Evolutionary conservation across 1,284 basidiomycete genomes (phyloP).

Genomic region (Volvariella volvacea): DNA sequence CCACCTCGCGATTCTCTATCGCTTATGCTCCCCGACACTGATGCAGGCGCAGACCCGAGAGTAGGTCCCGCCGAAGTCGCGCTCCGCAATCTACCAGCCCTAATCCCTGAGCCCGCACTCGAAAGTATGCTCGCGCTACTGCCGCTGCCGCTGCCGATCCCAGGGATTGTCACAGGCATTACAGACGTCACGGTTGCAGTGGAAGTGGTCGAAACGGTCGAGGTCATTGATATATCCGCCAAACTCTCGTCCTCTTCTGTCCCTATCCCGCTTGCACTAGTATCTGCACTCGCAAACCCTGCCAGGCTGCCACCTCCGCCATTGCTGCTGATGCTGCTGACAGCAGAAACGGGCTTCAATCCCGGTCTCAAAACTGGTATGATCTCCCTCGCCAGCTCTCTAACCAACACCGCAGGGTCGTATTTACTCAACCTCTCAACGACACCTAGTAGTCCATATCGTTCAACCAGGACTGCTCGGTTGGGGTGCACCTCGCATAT

Average conservation of each 20-base stretch:
- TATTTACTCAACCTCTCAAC: conserved; percentile 72
- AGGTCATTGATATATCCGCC: too few species aligned
- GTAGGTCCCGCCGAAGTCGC: too few species aligned
- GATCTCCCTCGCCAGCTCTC: conserved; percentile 81
- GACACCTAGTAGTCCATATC: conserved; percentile 72
- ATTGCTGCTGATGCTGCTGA: too few species aligned
- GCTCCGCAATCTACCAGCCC: too few species aligned
- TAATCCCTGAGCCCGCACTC: too few species aligned
- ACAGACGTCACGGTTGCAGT: too few species aligned
- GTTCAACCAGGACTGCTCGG: conserved; percentile 71
- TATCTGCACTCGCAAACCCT: too few species aligned
- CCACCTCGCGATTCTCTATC: background rate
- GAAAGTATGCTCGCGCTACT: conserved; percentile 7
- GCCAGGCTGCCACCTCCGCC: too few species aligned
- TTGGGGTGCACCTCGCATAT: conserved; percentile 89
- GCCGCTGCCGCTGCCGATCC: conserved; percentile 4
- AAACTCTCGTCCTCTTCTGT: conserved; percentile 23
- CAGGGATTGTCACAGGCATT: too few species aligned
- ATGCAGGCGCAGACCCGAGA: too few species aligned
- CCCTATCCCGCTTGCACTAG: background rate
- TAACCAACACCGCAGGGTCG: conserved; percentile 86
- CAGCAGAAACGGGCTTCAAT: conserved; percentile 36
- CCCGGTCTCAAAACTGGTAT: conserved; percentile 66
- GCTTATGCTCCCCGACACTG: too few species aligned
- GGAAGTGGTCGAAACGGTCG: too few species aligned